A percentile compares a stretch with the other conserved stretches of the same genome.
phyloP scores from a whole-genome alignment of 805 yeast genomes.

The Lachancea quebecensis region DNA sequence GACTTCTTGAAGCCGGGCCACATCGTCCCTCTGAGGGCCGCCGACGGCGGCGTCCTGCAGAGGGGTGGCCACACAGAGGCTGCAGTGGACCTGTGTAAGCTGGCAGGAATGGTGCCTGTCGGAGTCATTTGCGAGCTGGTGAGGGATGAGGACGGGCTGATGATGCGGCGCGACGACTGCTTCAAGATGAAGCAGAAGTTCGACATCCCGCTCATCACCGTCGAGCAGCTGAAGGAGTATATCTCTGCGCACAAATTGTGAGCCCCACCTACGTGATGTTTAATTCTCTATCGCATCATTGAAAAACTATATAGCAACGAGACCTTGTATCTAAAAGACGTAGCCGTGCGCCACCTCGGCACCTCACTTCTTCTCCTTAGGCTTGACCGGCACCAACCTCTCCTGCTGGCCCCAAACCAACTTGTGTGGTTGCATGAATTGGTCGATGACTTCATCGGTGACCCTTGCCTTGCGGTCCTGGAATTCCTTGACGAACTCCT shows the following conservation, averaged over 20 bases:
- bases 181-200: slow-evolving; percentile 54
- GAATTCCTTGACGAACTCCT: slow-evolving; percentile 70
- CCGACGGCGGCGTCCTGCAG: slow-evolving; percentile 67
- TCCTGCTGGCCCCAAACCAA: slow-evolving; percentile 67
- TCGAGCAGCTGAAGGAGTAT: slow-evolving; percentile 52
- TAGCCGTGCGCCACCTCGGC: no score
- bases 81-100: slow-evolving; percentile 74
- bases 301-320: neutral
- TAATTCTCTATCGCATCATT: neutral
- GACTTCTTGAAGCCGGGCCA: slow-evolving; percentile 93
- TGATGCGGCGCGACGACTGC: slow-evolving; percentile 93
- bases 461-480: slow-evolving; percentile 71
- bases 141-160: slow-evolving; percentile 84
- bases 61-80: slow-evolving; percentile 98
- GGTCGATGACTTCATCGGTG: slow-evolving; percentile 50
- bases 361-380: slow-evolving; percentile 33
- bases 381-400: slow-evolving; percentile 66
- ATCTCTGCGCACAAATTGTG: neutral
- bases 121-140: slow-evolving; percentile 93
- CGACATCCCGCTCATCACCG: slow-evolving; percentile 65
- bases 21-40: slow-evolving; percentile 85
- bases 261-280: neutral
- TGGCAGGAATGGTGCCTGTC: slow-evolving; percentile 76
- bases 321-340: neutral
- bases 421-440: slow-evolving; percentile 81